Evolutionary conservation across 2,329 filamentous ascomycete genomes (phyloP), one percentile per base, ranked within the genome.

Genomic region (Penicillium sp.): DNA sequence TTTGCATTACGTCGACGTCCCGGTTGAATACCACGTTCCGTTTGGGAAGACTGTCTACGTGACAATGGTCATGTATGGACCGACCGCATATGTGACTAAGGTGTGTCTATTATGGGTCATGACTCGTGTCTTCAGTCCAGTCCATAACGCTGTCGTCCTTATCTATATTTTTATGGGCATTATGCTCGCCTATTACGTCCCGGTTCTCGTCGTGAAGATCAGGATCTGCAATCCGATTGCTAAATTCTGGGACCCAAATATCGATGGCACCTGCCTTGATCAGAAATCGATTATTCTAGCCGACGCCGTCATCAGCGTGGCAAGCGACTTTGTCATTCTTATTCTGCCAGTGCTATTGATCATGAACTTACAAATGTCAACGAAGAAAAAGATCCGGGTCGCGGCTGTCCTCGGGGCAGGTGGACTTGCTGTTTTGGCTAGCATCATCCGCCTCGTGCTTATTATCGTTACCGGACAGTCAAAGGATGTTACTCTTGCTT

Each of bases 31-130:
- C 15, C 59, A 41, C 15, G 15, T 41, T 41, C 38, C 38, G 7
- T 41, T 41, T 41, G 3, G 1, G 15, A 41, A 80, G 76, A 72
- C 72, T 11, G 70, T 75, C 51, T 81, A 81, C 55, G 76, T 76
- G 12, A 77, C 76, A 6, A 79, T 78, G 20, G 73, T 81, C 55
- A 75, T 81, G 63, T 81, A 81, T 63, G 76, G 77, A 0, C 79
- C 79, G 14, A 80, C 78, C 67, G 76, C 79, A 12, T 71, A 76
- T 48, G 69, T 75, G 12, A 78, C 78, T 17, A 81, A 81, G 56
- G 58, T 76, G 43, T 75, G 79, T 17, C 74, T 81, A 4, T 73
- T 81, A 4, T 70, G 77, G 61, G 79, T 81, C 55, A 78, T 80
- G 58, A 73, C 72, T 5, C 71, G 79, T 20, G 77, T 81, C 10